Conservation (phyloP, 2,329 filamentous ascomycete species). For the Colletotrichum sp. region DNA sequence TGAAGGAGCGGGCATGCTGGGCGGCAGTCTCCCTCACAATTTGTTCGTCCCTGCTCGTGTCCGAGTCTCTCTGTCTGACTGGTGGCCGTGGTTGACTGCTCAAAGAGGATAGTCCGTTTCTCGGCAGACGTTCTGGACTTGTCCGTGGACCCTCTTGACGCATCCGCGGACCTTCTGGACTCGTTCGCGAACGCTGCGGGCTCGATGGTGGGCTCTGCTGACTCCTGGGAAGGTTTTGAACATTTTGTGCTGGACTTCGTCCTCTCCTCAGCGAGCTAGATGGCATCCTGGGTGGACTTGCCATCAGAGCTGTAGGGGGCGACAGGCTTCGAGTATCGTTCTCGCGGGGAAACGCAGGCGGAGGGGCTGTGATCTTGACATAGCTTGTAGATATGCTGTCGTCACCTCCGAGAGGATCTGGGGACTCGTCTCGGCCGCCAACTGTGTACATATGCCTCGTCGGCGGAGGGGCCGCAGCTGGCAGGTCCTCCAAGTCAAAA, state of each 20-base stretch:
- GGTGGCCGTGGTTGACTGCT: neutral
- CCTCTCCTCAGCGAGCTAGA: neutral
- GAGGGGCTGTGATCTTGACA: slow-evolving; percentile 38
- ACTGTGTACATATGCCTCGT: neutral
- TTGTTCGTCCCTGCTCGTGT: neutral
- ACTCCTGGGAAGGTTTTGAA: slow-evolving; percentile 15
- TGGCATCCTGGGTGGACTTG: slow-evolving; percentile 2
- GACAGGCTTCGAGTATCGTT: neutral
- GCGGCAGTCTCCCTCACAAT: slow-evolving; percentile 27
- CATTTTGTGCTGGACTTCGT: neutral
- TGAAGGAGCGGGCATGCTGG: slow-evolving; percentile 54
- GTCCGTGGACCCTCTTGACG: neutral
- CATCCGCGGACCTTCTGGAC: neutral
- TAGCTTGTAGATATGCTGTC: slow-evolving; percentile 44
- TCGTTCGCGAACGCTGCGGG: slow-evolving; percentile 9
- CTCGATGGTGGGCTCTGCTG: neutral
- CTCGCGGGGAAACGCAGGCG: slow-evolving; percentile 27
- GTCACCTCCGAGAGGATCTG: slow-evolving; percentile 21
- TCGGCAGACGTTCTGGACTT: neutral
- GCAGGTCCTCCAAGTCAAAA: neutral
- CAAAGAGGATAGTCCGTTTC: neutral
- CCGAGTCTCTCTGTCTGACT: neutral
- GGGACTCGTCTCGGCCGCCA: neutral
- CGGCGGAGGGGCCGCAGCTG: neutral
- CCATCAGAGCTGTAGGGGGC: neutral